Percentiles rank a stretch among this genome's conserved stretches.
Evolutionary conservation across 768 basidiomycete genomes (phyloP).

Genomic region (Tephrocybe sp.): DNA sequence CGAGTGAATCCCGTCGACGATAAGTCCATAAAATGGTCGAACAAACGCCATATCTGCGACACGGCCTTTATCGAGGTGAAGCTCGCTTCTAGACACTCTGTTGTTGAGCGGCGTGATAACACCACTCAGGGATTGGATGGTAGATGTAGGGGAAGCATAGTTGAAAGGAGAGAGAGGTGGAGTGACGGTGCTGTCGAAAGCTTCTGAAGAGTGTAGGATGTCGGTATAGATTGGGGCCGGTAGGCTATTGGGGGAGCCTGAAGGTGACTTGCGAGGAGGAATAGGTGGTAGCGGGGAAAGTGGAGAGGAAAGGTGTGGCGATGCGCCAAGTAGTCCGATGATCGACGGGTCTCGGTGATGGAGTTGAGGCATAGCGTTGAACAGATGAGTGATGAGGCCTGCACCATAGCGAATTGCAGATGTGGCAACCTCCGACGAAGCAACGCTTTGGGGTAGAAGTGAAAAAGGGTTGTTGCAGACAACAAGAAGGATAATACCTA

Average conservation of each 20-base stretch:
- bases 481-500: constrained; percentile 44
- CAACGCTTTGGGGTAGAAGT: constrained; percentile 45
- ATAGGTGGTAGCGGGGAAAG: constrained; percentile 27
- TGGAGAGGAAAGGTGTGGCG: constrained; percentile 52
- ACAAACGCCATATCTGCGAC: constrained; percentile 52
- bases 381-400: constrained; percentile 86
- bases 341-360: constrained; percentile 92
- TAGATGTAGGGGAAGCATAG: constrained; percentile 12
- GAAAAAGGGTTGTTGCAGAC: neutral
- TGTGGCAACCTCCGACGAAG: constrained; percentile 70
- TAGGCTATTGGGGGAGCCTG: neutral
- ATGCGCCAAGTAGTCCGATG: constrained; percentile 82
- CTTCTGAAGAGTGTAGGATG: constrained; percentile 44
- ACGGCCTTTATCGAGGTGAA: constrained; percentile 47
- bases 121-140: constrained; percentile 17
- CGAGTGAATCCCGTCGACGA: constrained; percentile 88
- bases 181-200: constrained; percentile 55
- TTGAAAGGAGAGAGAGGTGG: constrained; percentile 50
- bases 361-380: constrained; percentile 90
- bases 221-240: constrained; percentile 10
- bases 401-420: constrained; percentile 71
- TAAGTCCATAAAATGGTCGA: constrained; percentile 84
- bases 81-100: constrained; percentile 28
- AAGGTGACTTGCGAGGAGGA: constrained; percentile 13
- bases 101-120: constrained; percentile 14